phyloP scores from a whole-genome alignment of 257 asterid species.

The Nicotiana noctiflora region DNA sequence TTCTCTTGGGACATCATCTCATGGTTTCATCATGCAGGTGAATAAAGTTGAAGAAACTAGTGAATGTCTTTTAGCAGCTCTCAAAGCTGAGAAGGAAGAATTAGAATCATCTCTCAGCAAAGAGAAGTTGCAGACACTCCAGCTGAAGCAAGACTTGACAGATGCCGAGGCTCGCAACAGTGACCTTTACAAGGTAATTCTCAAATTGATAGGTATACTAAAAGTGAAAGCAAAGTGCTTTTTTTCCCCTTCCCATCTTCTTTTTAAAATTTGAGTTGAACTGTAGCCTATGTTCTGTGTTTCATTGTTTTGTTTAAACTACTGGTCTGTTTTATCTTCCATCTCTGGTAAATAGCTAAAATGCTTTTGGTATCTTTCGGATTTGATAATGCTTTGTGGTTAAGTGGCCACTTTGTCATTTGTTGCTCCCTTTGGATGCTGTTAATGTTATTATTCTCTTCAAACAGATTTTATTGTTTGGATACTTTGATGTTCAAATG shows the following conservation, averaged over 20 bases:
- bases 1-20: background rate
- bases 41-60: conserved; percentile 53
- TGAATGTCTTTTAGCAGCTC: conserved; percentile 43
- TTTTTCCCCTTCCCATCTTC: background rate
- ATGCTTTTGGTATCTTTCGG: background rate
- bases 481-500: background rate
- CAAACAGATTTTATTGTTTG: too few relatives aligned
- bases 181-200: conserved; percentile 73
- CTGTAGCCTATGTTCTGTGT: background rate
- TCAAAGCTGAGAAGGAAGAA: conserved; percentile 67
- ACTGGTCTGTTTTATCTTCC: background rate
- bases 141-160: conserved; percentile 61
- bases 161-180: conserved; percentile 66
- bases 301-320: background rate
- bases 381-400: background rate
- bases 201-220: conserved; percentile 8
- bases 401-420: background rate
- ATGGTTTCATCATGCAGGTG: conserved; percentile 32
- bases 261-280: background rate
- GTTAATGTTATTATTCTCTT: too few relatives aligned
- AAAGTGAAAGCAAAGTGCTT: background rate
- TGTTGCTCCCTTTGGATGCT: background rate
- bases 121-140: conserved; percentile 59
- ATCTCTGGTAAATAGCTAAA: background rate
- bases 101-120: conserved; percentile 57